A percentile compares a stretch with the other conserved stretches of the same genome.
phyloP scores from a whole-genome alignment of 1,139 yeast species.

The Lodderomyces parapsilosis region DNA sequence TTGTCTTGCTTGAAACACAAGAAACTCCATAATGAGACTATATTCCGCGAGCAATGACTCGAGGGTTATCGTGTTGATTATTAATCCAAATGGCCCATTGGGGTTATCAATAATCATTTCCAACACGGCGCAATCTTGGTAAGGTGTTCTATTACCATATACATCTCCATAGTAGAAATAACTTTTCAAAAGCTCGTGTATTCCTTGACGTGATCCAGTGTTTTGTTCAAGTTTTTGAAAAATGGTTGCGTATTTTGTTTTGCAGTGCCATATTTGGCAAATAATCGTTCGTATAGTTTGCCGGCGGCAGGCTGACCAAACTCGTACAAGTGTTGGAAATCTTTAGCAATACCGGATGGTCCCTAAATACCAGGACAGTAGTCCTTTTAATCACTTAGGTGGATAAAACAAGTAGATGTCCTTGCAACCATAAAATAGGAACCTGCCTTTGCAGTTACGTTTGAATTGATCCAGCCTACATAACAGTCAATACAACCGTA shows the following conservation, averaged over 20 bases:
- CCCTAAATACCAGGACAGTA: constrained; percentile 56
- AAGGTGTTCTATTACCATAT: constrained; percentile 57
- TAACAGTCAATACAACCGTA: constrained; percentile 60
- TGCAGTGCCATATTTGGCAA: constrained; percentile 13
- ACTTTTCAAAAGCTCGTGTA: constrained; percentile 33
- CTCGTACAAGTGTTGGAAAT: constrained; percentile 36
- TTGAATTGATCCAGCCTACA: constrained; percentile 50
- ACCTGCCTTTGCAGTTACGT: constrained; percentile 12
- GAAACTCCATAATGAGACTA: constrained; percentile 46
- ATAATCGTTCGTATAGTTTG: constrained; percentile 45
- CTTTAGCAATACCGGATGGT: constrained; percentile 38
- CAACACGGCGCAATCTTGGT: constrained; percentile 47
- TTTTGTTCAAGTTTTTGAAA: constrained; percentile 33
- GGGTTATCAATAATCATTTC: constrained; percentile 49
- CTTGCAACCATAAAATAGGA: constrained; percentile 56
- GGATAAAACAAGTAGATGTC: constrained; percentile 56
- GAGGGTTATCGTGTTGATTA: constrained; percentile 2
- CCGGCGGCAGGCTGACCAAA: constrained; percentile 64
- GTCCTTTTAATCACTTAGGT: constrained; percentile 20
- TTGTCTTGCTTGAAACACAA: constrained; percentile 48
- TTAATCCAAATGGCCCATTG: constrained; percentile 24
- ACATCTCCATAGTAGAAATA: constrained; percentile 54
- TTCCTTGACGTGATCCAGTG: constrained; percentile 22
- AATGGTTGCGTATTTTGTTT: constrained; percentile 30
- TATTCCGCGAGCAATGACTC: constrained; percentile 36